Base-by-base conservation (phyloP, 306 rosid genomes). In the Hippophae tibetana region DNA sequence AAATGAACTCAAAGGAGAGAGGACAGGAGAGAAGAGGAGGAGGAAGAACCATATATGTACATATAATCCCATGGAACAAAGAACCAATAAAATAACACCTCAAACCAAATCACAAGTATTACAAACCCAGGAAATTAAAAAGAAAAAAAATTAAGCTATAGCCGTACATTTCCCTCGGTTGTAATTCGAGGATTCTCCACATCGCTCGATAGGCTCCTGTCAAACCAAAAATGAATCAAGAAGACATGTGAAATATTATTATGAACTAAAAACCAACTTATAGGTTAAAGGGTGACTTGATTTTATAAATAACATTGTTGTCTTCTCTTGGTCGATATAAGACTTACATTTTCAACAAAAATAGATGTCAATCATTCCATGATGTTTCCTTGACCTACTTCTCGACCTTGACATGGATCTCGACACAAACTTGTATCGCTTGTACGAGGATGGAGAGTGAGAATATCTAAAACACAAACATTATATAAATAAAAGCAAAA, bases 141-240 rank as follows among this genome's bases (percentile, higher is more conserved):
- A 14, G 56, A 3, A 11, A 44, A 12, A 27, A 27, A 27, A 5
- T 12, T 54, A 41, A 43, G 45, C 10, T 31, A 5, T 40, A 7
- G 14, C 13, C 85, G 53, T 76, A 90, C 98, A 45, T 56, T 85
- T 61, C 98, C 98, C 70, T 90, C 95, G 1, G 81, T 13, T 10
- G 89, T 78, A 75, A 92, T 92, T 9, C 96, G 96, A 7, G 98
- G 96, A 68, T 92, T 92, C 54, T 87, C 96, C 43, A 72, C 95
- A 27, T 85, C 94, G 5, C 59, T 61, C 13, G 86, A 79, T 0
- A 62, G 47, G 27, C 96, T 85, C 82, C 96, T 87, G 69, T 45
- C 53, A 47, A 46, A 42, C 78, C 69, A 26, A 70, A 42, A 18
- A 18, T 18, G 23, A 52, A 68, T 13, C 46, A 55, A 51, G 13